Evolutionary conservation across 768 basidiomycete genomes (phyloP).

Genomic region (Leucosporidium yakuticum): DNA sequence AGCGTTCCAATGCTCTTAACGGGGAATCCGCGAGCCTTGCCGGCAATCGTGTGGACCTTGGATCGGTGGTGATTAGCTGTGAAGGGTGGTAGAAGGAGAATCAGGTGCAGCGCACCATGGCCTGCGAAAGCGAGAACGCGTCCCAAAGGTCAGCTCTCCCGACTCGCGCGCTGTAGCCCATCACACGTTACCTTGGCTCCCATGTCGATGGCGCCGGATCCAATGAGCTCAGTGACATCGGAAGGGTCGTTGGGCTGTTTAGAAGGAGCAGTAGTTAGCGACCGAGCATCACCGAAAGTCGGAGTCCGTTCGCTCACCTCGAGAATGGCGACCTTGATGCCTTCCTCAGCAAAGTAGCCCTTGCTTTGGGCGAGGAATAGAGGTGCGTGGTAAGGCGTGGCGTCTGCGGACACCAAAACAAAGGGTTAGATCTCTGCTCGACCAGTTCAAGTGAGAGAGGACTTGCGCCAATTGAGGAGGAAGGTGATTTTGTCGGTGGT

Average conservation of each 20-base stretch:
- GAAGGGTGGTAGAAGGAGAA: too few relatives aligned
- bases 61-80: neutral
- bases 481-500: constrained; percentile 30
- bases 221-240: constrained; percentile 34
- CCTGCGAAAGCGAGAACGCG: too few relatives aligned
- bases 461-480: constrained; percentile 28
- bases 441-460: neutral
- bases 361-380: constrained; percentile 36
- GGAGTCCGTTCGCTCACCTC: constrained; percentile 4
- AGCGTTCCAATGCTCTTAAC: constrained; percentile 35
- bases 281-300: neutral
- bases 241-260: constrained; percentile 34
- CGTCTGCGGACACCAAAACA: constrained; percentile 4
- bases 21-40: constrained; percentile 31
- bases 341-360: constrained; percentile 37
- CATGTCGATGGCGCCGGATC: constrained; percentile 29
- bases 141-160: too few relatives aligned
- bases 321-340: constrained; percentile 38
- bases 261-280: neutral
- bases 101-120: too few relatives aligned
- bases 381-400: constrained; percentile 36
- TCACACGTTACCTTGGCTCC: constrained; percentile 28
- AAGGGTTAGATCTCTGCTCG: neutral
- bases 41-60: constrained; percentile 38
- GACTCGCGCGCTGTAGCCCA: too few relatives aligned